Evolutionary conservation across 176 grass and related monocot species (phyloP).

Genomic region (Coix lacrymajobi): DNA sequence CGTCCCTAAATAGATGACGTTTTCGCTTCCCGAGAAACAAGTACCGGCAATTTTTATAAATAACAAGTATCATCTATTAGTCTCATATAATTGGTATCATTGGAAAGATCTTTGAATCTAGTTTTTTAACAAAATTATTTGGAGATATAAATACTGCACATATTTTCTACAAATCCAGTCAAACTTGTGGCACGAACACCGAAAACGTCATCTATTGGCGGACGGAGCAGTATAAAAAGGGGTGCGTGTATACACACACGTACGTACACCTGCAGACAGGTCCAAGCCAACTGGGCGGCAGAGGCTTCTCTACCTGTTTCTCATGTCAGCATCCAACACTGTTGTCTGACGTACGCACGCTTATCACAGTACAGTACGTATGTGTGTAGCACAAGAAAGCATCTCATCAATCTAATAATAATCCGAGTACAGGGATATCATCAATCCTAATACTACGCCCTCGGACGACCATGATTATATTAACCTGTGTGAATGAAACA

Average conservation of each 20-base stretch:
- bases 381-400: neutral
- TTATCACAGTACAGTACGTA: neutral
- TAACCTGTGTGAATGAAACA: neutral
- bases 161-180: too few species aligned
- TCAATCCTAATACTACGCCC: neutral
- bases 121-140: too few species aligned
- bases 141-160: too few species aligned
- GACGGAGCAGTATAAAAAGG: constrained; percentile 10
- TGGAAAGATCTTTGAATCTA: too few species aligned
- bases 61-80: too few species aligned
- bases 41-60: too few species aligned
- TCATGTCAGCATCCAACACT: constrained; percentile 22
- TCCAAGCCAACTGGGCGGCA: neutral
- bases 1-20: too few species aligned
- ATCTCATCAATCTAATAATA: neutral
- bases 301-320: neutral
- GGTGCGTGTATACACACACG: constrained; percentile 26
- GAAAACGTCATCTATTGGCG: too few species aligned
- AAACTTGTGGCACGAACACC: too few species aligned
- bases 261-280: constrained; percentile 41
- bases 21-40: too few species aligned
- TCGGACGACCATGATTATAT: neutral
- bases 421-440: neutral
- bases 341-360: neutral
- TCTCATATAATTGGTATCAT: too few species aligned